These are phyloP conservation scores for Colletotrichum sp. DNA, from an alignment of 2,329 filamentous ascomycete genomes.

Conservation along the genomic window DNA sequence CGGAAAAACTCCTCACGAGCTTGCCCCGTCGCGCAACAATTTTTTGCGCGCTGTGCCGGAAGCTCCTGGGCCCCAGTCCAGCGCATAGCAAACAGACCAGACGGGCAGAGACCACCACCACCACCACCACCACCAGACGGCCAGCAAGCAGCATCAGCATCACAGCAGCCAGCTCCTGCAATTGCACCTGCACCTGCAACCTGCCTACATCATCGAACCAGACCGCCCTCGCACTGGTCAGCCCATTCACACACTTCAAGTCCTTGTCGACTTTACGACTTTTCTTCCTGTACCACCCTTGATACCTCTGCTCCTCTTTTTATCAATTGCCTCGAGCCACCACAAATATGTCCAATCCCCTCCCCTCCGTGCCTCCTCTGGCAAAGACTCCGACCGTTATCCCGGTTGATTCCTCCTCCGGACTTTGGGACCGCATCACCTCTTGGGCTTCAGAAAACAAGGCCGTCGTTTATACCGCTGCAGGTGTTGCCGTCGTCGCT, in stretches of 20 bases:
- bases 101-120: not conserved
- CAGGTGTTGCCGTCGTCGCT: slow-evolving; percentile 89
- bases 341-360: slow-evolving; percentile 47
- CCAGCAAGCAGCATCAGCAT: not conserved
- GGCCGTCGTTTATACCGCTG: slow-evolving; percentile 93
- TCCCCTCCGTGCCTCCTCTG: slow-evolving; percentile 51
- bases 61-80: not conserved
- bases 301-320: slow-evolving; percentile 24
- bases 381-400: slow-evolving; percentile 47
- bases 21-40: slow-evolving; percentile 23
- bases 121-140: not conserved
- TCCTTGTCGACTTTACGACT: not conserved
- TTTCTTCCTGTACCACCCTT: not conserved
- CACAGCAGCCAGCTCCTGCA: slow-evolving; percentile 6
- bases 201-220: slow-evolving; percentile 33
- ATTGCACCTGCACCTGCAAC: slow-evolving; percentile 29
- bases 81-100: slow-evolving; percentile 13
- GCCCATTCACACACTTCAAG: slow-evolving; percentile 4
- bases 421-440: slow-evolving; percentile 88
- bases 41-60: slow-evolving; percentile 18
- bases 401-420: slow-evolving; percentile 63
- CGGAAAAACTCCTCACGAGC: slow-evolving; percentile 21
- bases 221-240: slow-evolving; percentile 5
- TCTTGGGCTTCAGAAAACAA: slow-evolving; percentile 96
- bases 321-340: slow-evolving; percentile 24